Evolutionary conservation across 768 basidiomycete genomes (phyloP).

Genomic region (Suillus americanus): DNA sequence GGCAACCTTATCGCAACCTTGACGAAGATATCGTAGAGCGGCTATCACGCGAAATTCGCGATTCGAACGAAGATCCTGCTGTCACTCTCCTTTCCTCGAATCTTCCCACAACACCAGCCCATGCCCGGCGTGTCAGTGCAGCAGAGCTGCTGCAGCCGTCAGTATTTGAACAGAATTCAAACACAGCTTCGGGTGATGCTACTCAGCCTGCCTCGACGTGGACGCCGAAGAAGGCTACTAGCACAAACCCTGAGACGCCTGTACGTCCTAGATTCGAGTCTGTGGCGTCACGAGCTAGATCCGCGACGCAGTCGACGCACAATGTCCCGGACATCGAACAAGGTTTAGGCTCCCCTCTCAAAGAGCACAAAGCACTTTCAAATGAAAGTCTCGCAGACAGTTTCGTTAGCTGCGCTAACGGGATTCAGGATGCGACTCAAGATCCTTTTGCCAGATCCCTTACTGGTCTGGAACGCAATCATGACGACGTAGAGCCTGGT

Average conservation of each 20-base stretch:
- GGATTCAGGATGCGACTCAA: not conserved
- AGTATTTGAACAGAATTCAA: conserved; percentile 6
- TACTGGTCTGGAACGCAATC: not conserved
- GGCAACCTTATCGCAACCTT: conserved; percentile 26
- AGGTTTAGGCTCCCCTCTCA: not conserved
- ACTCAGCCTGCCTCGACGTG: not conserved
- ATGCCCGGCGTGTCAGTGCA: conserved; percentile 18
- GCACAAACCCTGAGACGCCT: conserved; percentile 17
- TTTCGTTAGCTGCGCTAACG: not conserved
- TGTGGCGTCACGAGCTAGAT: conserved; percentile 14
- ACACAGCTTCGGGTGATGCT: not conserved
- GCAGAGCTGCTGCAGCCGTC: conserved; percentile 26
- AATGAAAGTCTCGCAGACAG: not conserved
- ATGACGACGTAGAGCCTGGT: not conserved
- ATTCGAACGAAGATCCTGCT: conserved; percentile 17
- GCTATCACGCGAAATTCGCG: conserved; percentile 23
- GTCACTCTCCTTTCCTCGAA: conserved; percentile 2
- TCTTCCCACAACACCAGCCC: conserved; percentile 5
- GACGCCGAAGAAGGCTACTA: conserved; percentile 11
- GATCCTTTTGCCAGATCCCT: not conserved
- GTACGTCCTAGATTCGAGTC: conserved; percentile 21
- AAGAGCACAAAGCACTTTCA: conserved; percentile 4
- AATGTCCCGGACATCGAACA: conserved; percentile 8
- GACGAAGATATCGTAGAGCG: conserved; percentile 21
- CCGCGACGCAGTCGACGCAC: conserved; percentile 14